These are phyloP conservation scores for Hymenoscyphus fructigenus DNA, from an alignment of 2,329 filamentous ascomycete genomes.

Conservation along the genomic window DNA sequence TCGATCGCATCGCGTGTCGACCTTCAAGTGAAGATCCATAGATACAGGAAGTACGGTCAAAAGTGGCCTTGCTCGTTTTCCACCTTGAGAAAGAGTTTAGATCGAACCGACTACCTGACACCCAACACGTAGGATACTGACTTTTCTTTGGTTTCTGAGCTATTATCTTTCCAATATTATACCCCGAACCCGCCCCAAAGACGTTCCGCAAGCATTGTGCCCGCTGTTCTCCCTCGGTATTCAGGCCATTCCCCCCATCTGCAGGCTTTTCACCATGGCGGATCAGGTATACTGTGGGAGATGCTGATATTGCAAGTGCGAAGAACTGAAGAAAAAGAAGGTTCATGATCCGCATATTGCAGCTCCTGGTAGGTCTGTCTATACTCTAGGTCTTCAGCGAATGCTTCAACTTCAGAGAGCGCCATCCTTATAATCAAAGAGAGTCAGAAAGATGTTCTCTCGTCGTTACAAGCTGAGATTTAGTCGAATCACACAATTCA, in stretches of 20 bases:
- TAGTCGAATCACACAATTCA: too few relatives aligned
- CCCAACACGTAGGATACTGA: constrained; percentile 27
- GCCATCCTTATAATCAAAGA: neutral
- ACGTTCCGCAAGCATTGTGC: constrained; percentile 59
- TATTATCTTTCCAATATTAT: constrained; percentile 59
- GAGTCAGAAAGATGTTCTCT: neutral
- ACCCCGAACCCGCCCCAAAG: constrained; percentile 51
- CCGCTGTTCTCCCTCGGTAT: constrained; percentile 50
- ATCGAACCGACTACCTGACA: neutral
- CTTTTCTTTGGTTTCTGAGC: constrained; percentile 52
- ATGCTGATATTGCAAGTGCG: constrained; percentile 10
- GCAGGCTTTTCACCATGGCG: constrained; percentile 63
- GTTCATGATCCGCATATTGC: neutral
- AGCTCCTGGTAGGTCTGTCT: neutral
- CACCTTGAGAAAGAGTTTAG: constrained; percentile 41
- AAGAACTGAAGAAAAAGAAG: neutral
- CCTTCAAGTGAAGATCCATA: constrained; percentile 51
- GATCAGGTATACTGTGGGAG: constrained; percentile 57
- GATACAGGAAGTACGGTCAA: constrained; percentile 58
- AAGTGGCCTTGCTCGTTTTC: constrained; percentile 51
- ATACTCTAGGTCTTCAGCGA: neutral
- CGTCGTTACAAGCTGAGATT: neutral
- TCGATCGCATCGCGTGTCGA: constrained; percentile 56
- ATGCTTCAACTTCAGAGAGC: neutral
- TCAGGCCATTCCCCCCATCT: constrained; percentile 49